These are phyloP conservation scores for Terana coerulea DNA, from an alignment of 768 basidiomycete species.

Conservation along the genomic window DNA sequence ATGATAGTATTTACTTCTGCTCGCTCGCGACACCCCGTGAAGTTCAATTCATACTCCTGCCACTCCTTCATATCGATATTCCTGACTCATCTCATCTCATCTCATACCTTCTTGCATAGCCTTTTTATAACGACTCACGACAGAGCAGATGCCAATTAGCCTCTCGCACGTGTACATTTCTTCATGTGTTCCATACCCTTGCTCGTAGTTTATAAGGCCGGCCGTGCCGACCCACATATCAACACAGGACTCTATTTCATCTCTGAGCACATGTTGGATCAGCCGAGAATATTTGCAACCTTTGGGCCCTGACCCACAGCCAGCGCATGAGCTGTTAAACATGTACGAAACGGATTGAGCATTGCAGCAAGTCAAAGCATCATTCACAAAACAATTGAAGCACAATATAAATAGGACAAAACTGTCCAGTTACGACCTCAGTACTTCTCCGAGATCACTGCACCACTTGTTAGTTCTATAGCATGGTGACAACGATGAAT, in stretches of 20 bases:
- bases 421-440: constrained; percentile 23
- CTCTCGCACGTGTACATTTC: neutral
- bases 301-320: too few relatives aligned
- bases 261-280: too few relatives aligned
- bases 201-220: neutral
- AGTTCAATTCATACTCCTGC: neutral
- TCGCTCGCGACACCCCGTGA: neutral
- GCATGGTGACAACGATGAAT: neutral
- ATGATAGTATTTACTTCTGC: neutral
- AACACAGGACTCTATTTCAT: too few relatives aligned
- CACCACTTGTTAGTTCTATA: constrained; percentile 8
- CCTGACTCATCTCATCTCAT: neutral
- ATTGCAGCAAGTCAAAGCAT: neutral
- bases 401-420: neutral
- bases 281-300: too few relatives aligned
- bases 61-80: neutral
- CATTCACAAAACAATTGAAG: neutral
- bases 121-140: neutral
- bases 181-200: neutral
- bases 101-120: neutral
- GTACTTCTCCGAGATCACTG: constrained; percentile 71
- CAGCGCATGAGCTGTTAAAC: too few relatives aligned
- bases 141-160: too few relatives aligned
- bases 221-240: neutral
- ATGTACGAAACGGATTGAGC: too few relatives aligned